These are phyloP conservation scores for Blastocystis sp. DNA, from an alignment of 352 stramenopile species.

Conservation along the genomic window DNA sequence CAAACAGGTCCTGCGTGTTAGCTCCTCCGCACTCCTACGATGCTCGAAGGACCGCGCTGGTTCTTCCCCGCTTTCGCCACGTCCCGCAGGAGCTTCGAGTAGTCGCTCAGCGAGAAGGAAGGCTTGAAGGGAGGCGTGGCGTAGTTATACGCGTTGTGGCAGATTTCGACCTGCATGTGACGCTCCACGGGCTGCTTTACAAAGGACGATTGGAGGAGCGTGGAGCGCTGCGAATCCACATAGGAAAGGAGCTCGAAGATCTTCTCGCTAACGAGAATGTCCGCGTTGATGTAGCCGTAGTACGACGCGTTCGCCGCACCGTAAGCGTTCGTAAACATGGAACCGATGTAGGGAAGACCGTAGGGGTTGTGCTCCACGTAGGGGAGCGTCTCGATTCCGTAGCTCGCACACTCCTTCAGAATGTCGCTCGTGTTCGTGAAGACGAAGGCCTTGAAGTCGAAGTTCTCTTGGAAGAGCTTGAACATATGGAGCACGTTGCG, in stretches of 20 bases:
- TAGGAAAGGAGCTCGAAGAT: conserved; percentile 17
- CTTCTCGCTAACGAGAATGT: conserved; percentile 7
- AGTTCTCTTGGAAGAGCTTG: neutral
- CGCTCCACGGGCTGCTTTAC: neutral
- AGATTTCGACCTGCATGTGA: conserved; percentile 7
- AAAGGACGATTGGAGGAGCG: neutral
- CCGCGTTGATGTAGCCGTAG: conserved; percentile 49
- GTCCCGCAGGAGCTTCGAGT: neutral
- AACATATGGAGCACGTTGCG: conserved; percentile 21
- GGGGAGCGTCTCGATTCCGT: neutral
- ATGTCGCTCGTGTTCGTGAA: neutral
- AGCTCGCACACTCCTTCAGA: neutral
- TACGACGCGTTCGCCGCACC: neutral
- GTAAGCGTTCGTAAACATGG: neutral
- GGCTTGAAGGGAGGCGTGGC: neutral
- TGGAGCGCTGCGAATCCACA: neutral
- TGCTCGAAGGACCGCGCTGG: neutral
- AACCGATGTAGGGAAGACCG: conserved; percentile 46
- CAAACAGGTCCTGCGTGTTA: conserved; percentile 21
- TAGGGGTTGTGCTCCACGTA: neutral
- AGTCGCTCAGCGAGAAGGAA: neutral
- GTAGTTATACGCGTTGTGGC: conserved; percentile 9
- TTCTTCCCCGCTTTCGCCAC: neutral
- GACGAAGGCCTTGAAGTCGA: neutral
- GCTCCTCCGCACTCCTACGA: neutral